Base-by-base conservation (phyloP, 768 basidiomycete genomes). In the Mycena galopus region DNA sequence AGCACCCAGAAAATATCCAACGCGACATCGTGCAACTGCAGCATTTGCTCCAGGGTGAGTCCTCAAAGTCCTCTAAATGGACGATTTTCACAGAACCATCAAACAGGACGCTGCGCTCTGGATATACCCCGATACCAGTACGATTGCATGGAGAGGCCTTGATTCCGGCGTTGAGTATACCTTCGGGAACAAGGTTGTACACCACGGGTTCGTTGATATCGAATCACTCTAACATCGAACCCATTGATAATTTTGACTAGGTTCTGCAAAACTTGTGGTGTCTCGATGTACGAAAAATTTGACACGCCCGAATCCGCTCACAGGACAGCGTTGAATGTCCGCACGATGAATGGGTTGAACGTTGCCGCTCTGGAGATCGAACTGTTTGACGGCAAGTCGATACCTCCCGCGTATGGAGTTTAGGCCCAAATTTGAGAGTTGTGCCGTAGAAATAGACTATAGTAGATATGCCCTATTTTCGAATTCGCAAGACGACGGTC, bases 1-100 rank as follows among this genome's bases (percentile, higher is more conserved):
- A 63, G 25, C 39, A 19, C 53, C 6, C 39, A 56, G 17, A 50
- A 56, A 44, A 57, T 74, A 23, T 21, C 61, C 8, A 19, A 10
- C 9, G 69, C 35, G 21, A 16, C 14, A 11, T 16, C 30, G n/a
- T 71, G 73, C 60, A 74, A 71, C 65, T 74, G 73, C 65, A 74
- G 73, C 59, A 67, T 67, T 30, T 70, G 60, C 44, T 62, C 23
- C 5, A 33, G 69, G 32, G 68, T 69, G 21, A 23, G 72, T 51
- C 32, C 39, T 11, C 4, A 2, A n/a, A 21, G 12, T 30, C 3
- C 14, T n/a, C 14, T 32, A 14, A 25, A 11, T 9, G 11, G 11
- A 12, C 42, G 25, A 6, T 35, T 35, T 14, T 27, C 44, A 7
- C n/a, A 30, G 23, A 6, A n/a, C 27, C 9, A 42, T 19, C 10